Evolutionary conservation across 139 green algal species (phyloP), one percentile per base, ranked within the genome.

Genomic region (Protoeuglena noctilucae): DNA sequence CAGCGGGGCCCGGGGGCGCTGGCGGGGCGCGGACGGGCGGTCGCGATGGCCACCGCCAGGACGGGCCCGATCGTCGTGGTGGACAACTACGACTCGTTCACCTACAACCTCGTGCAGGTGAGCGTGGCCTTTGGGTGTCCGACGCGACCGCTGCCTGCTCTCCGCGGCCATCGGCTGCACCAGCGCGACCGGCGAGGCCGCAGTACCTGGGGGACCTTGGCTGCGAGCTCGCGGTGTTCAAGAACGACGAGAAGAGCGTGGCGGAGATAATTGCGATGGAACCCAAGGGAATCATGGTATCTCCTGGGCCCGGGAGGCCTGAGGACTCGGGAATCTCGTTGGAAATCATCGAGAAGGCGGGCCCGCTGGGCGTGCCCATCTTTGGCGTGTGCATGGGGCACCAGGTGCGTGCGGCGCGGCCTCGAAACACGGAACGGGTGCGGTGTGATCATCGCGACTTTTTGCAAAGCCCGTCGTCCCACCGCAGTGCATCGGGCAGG

Each of bases 381-480:
- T 95, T 98, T 73, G 91, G 90, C 12, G 90, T 98, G 14, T 98
- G 91, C 77, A 98, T 98, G 91, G 91, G 91, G 0, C 90, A 95
- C 60, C 91, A 98, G 62, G 26, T 29, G 41, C 29, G 3, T 7
- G 46, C 52, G 5, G n/a, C 3, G 18, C 3, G 30, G 5, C 40
- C 39, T 25, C 25, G 5, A 22, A 22, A 2, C 24, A 18, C 41
- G 40, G 23, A 25, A n/a, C 12, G 17, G 19, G 3, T 56, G 45
- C 29, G 21, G 27, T 60, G 7, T 51, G 27, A 5, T 53, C 29
- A 27, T 54, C 54, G 7, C 26, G 7, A 26, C n/a, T n/a, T n/a
- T n/a, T n/a, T n/a, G n/a, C n/a, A n/a, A n/a, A n/a, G n/a, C n/a
- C n/a, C n/a, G n/a, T n/a, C n/a, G n/a, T n/a, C n/a, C n/a, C n/a